Base-by-base conservation (phyloP, 179 eudicot species). In the Camellia oleifera region DNA sequence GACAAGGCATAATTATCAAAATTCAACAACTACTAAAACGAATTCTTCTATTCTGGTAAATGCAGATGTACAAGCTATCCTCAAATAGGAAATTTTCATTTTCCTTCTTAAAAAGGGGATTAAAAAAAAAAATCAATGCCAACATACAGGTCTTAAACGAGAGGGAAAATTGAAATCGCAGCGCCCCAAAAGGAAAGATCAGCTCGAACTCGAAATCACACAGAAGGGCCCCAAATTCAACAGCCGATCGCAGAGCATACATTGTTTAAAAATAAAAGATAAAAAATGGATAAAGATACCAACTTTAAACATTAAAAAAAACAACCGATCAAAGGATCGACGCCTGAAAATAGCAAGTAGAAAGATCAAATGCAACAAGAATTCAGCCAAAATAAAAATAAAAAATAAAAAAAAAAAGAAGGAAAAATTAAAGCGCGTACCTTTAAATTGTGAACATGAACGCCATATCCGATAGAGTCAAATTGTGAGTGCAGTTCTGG, bases 141-240 rank as follows among this genome's bases (percentile, higher is more conserved):
- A 63, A 7, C 32, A 18, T 5, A 18, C 46, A 40, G 4, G 5
- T 18, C 14, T 56, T 17, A 48, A 77, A 62, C 62, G 53, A 57
- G 69, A 79, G 58, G 54, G 58, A 52, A 80, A 46, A 44, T 66
- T 42, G 4, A 20, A 67, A 74, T 58, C 62, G 62, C 18, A 80
- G 60, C 9, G 7, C 15, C 23, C 12, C 18, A 63, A 52, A 69
- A 17, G 50, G 11, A 78, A 71, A 72, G 70, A 71, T 32, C 44
- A 61, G 77, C 61, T 62, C 56, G 54, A 78, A 78, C 80, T 67
- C 76, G 26, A 66, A 70, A 65, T 68, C 76, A 69, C n/a, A 53
- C 62, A n/a, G 63, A 48, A 65, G 18, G 74, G 73, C 58, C 58
- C 78, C 73, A 74, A 66, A 80, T 75, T 65, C 75, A 75, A 67